Base-by-base conservation (phyloP, 495 filamentous ascomycete species). In the Aspergillus ostianus region DNA sequence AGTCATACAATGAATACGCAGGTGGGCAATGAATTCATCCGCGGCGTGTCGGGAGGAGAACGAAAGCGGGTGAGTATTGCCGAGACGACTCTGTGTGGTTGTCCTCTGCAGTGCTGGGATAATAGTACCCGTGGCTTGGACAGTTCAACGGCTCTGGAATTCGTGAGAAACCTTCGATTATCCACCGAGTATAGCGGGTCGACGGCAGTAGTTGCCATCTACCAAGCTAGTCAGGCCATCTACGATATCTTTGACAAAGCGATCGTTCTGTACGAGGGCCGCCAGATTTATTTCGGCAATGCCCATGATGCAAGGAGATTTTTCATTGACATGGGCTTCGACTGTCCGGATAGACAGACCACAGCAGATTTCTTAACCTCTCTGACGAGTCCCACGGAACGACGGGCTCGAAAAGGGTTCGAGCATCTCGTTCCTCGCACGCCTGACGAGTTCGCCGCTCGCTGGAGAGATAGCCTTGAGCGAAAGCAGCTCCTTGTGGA, bases 21-120 rank as follows among this genome's bases (percentile, higher is more conserved):
- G 26, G 86, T 94, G 20, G 91, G 91, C 29, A 91, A 93, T 68
- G 89, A 91, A 56, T 90, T 87, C 56, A 81, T 92, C 50, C 84
- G 89, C 45, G 91, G 91, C 58, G 87, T 94, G 0, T 88, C 84
- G 29, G 91, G 91, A 55, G 91, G 91, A 58, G 91, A 96, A 71
- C 71, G 91, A 10, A 93, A 93, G 75, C 85, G 91, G 60, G 88
- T 92, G 51, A 90, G 85, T 72, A 93, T 94, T 63, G 86, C 89
- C 4, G 91, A 94, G 63, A 78, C 77, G 21, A 81, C 82, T 7
- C 74, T 92, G 21, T 86, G 84, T 47, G 80, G 81, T 8, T 82
- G 82, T 21, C 85, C 88, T 0, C 70, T 95, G 13, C 88, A 90
- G 64, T 92, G 89, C 76, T 95, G 91, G 91, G 91, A 94, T 65